Evolutionary conservation across 257 asterid genomes (phyloP).

Genomic region (Ilex aquifolium): DNA sequence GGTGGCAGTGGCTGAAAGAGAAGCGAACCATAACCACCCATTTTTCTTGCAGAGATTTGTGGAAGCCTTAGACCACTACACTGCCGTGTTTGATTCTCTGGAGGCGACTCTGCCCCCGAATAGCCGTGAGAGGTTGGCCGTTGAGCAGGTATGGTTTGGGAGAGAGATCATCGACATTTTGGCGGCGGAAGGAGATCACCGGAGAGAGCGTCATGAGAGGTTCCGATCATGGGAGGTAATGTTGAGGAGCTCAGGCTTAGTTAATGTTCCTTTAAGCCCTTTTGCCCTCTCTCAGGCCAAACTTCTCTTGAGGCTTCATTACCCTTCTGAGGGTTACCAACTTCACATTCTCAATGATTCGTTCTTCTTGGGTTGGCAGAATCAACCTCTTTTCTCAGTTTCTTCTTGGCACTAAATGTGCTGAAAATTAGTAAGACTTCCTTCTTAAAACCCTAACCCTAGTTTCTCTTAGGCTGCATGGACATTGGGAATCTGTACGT

Average conservation of each 20-base stretch:
- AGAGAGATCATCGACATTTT: slow-evolving; percentile 69
- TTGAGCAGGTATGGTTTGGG: slow-evolving; percentile 87
- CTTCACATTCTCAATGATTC: slow-evolving; percentile 54
- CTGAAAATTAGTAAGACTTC: not conserved
- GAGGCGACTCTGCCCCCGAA: slow-evolving; percentile 90
- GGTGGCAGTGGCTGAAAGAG: slow-evolving; percentile 70
- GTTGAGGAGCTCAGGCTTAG: slow-evolving; percentile 60
- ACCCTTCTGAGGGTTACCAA: slow-evolving; percentile 93
- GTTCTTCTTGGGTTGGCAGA: slow-evolving; percentile 95
- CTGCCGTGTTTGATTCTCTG: slow-evolving; percentile 79
- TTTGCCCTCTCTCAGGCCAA: slow-evolving; percentile 88
- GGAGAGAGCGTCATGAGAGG: slow-evolving; percentile 74
- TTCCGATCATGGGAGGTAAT: slow-evolving; percentile 74
- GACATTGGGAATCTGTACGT: slow-evolving; percentile 6
- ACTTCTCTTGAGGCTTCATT: slow-evolving; percentile 75
- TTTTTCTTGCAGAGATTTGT: slow-evolving; percentile 57
- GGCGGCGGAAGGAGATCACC: slow-evolving; percentile 53
- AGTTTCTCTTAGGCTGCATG: slow-evolving; percentile 26
- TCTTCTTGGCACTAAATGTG: slow-evolving; percentile 72
- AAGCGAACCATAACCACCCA: slow-evolving; percentile 82
- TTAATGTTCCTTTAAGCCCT: slow-evolving; percentile 58
- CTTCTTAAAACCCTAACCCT: slow-evolving; percentile 55
- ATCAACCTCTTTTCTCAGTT: slow-evolving; percentile 84
- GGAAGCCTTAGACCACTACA: slow-evolving; percentile 83
- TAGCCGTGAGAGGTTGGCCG: slow-evolving; percentile 66